A percentile compares a stretch with the other conserved stretches of the same genome.
Evolutionary conservation across 371 early-diverging fungal genomes (phyloP).

Genomic region (Syncephalis fuscata): DNA sequence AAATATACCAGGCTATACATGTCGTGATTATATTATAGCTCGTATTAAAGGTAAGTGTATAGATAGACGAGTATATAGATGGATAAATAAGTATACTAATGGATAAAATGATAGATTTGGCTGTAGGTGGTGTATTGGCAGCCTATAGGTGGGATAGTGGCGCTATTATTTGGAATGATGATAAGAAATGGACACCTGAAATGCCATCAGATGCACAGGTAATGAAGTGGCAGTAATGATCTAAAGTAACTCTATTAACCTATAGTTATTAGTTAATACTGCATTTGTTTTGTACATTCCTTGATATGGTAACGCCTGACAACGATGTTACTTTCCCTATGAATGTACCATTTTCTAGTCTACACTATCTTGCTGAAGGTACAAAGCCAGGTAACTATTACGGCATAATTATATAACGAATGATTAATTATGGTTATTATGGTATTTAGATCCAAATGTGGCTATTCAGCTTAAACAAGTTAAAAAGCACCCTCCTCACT

Average conservation of each 20-base stretch:
- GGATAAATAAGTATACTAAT: too few species aligned
- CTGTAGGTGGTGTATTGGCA: neutral
- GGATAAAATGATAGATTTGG: too few species aligned
- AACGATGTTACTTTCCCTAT: too few species aligned
- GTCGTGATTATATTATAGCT: neutral
- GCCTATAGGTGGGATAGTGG: neutral
- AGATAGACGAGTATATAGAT: too few species aligned
- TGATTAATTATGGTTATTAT: too few species aligned
- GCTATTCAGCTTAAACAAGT: neutral
- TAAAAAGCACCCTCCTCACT: neutral
- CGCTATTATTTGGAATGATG: neutral
- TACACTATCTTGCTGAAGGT: neutral
- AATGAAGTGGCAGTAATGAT: neutral
- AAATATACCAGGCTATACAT: neutral
- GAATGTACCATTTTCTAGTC: neutral
- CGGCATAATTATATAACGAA: too few species aligned
- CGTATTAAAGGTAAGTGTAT: too few species aligned
- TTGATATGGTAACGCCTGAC: neutral
- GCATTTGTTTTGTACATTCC: neutral
- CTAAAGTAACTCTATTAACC: neutral
- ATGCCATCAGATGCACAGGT: neutral
- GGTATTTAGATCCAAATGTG: neutral
- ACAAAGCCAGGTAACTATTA: neutral
- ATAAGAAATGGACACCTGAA: neutral
- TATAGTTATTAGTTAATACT: neutral